Evolutionary conservation across 352 stramenopile species (phyloP).

Genomic region (Thraustochytrium aureum): DNA sequence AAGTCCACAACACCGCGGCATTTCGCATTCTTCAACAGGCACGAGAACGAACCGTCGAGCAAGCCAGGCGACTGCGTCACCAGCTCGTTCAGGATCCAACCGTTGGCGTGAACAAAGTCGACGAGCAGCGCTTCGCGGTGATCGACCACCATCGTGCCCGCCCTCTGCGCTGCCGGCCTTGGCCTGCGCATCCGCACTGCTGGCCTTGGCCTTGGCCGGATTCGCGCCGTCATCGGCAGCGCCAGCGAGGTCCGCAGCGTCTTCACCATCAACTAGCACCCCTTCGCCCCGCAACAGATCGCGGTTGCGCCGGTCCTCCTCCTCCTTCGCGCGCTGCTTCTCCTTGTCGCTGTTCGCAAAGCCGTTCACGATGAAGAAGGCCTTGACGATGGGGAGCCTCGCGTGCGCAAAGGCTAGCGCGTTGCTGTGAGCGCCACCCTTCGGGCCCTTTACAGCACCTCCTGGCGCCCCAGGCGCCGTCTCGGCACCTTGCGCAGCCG

Average conservation of each 20-base stretch:
- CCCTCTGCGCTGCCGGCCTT: background rate
- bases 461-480: background rate
- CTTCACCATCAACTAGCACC: background rate
- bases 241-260: no score
- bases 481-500: background rate
- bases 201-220: no score
- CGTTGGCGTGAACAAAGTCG: constrained; percentile 31
- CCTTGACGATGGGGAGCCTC: constrained; percentile 42
- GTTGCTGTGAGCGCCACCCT: background rate
- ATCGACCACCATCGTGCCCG: background rate
- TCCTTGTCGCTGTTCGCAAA: background rate
- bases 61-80: constrained; percentile 94
- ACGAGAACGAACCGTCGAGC: constrained; percentile 90
- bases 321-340: background rate
- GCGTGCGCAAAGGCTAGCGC: constrained; percentile 42
- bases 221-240: no score
- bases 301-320: background rate
- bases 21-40: constrained; percentile 92
- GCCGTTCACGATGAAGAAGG: constrained; percentile 51
- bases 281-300: background rate
- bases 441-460: background rate
- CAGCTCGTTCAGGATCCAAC: constrained; percentile 90
- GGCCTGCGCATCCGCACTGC: background rate
- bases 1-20: constrained; percentile 97
- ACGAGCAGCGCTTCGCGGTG: constrained; percentile 26